Base-by-base conservation (phyloP, 768 basidiomycete genomes). In the Hericium coralloides region DNA sequence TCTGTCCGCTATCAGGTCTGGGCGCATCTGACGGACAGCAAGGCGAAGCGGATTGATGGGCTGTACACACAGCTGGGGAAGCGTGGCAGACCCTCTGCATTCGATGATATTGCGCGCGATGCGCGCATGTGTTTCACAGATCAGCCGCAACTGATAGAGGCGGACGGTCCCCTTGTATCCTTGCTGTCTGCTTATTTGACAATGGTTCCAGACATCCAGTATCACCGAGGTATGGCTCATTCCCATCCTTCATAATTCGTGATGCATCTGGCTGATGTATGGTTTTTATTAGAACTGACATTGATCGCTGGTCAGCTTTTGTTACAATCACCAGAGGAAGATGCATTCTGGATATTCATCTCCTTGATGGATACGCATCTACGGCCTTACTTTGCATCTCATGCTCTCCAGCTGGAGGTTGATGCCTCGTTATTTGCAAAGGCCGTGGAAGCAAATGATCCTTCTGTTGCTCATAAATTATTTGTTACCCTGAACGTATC, bases 291-390 rank as follows among this genome's bases (percentile, higher is more conserved):
- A 90, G 90, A 85, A 4, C 70, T 92, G 39, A 81, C 85, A 7
- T 73, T 80, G 12, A 83, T 92, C 53, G 80, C 84, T 20, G 87
- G 87, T 2, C 84, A 89, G 59, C 70, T 92, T 49, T 70, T 92
- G 0, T 70, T 86, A 9, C 82, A 87, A 49, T 81, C 88, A 0
- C 91, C 90, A 0, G 90, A 93, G 60, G 91, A 93, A 66, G 91
- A 93, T 61, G 90, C 88, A 0, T 93, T 93, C 68, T 93, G 90
- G 90, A 92, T 88, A 18, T 92, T 92, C 66, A 78, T 89, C 1
- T 89, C 89, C 2, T 72, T 92, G 60, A 93, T 93, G 90, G 89
- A 92, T 62, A 79, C 80, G 1, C 84, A 91, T 61, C 73, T 92
- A n/a, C 84, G 90, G 1, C 74, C 84, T 0, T 91, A 91, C 67